A percentile compares a stretch with the other conserved stretches of the same genome.
Conservation (phyloP, 2,329 filamentous ascomycete genomes). For the Epichloe glyceriae region DNA sequence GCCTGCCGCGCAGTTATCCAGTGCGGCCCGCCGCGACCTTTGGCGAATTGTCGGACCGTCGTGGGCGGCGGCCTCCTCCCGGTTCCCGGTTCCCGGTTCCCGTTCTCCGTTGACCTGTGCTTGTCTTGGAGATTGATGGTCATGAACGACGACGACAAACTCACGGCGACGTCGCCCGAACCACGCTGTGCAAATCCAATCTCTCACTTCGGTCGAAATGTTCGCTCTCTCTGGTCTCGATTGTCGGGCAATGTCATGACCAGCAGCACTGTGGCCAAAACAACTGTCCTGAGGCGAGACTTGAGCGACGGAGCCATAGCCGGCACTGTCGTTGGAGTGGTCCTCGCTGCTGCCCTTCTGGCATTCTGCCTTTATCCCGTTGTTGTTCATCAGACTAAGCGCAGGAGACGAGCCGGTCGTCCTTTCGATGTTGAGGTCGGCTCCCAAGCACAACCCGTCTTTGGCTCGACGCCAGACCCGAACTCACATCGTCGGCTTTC, state of each 20-base stretch:
- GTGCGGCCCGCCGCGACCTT: background rate
- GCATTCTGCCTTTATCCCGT: conserved; percentile 27
- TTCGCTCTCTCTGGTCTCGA: background rate
- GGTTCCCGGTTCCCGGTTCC: background rate
- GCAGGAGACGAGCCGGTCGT: conserved; percentile 12
- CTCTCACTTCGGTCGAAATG: background rate
- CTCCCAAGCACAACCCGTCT: conserved; percentile 9
- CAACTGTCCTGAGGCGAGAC: conserved; percentile 14
- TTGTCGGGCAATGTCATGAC: background rate
- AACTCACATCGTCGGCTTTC: conserved; percentile 20
- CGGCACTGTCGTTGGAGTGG: conserved; percentile 23
- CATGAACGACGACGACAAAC: conserved; percentile 1
- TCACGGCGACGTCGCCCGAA: background rate
- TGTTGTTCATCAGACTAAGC: conserved; percentile 20
- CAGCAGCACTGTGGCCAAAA: conserved; percentile 4
- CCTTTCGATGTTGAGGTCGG: conserved; percentile 19
- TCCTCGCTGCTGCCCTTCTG: conserved; percentile 20
- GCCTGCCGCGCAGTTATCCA: background rate
- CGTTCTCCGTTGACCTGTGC: background rate
- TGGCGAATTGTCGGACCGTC: background rate
- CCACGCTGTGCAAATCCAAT: background rate
- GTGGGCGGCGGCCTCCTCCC: background rate
- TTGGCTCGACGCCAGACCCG: conserved; percentile 5
- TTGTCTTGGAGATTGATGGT: background rate
- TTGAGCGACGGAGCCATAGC: conserved; percentile 24